Percentiles rank a stretch among this genome's conserved stretches.
Conservation (phyloP, 148 eudicot species). For the Rhododendron ovatum region DNA sequence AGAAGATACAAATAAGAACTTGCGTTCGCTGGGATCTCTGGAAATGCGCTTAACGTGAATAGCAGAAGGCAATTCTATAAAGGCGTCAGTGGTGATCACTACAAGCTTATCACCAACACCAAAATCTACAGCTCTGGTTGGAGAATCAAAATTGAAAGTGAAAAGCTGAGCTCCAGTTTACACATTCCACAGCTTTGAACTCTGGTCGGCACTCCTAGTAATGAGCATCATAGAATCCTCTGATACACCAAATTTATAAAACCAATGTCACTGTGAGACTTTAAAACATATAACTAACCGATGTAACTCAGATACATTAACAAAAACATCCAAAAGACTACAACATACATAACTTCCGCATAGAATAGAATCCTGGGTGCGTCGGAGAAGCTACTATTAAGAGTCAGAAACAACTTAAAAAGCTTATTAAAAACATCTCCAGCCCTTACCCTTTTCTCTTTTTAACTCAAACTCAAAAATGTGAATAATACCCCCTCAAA, state of each 20-base stretch:
- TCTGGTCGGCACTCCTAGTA: constrained; percentile 95
- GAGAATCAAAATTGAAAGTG: constrained; percentile 73
- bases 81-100: constrained; percentile 82
- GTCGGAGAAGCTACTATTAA: neutral
- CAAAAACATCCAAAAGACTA: neutral
- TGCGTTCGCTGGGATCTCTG: constrained; percentile 65
- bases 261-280: neutral
- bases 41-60: constrained; percentile 79
- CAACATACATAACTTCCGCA: neutral
- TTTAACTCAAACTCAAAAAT: no score
- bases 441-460: no score
- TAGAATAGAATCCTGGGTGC: neutral
- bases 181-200: constrained; percentile 84
- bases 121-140: constrained; percentile 79
- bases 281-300: neutral
- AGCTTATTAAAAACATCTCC: no score
- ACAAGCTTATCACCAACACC: constrained; percentile 75
- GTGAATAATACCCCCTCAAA: neutral
- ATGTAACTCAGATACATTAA: neutral
- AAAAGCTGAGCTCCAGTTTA: constrained; percentile 52
- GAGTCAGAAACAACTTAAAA: neutral
- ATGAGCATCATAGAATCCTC: constrained; percentile 78
- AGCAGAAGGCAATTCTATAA: constrained; percentile 74
- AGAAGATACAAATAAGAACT: constrained; percentile 8
- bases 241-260: constrained; percentile 14